phyloP scores from a whole-genome alignment of 345 rosid genomes.

The Carallia pectinifolia region DNA sequence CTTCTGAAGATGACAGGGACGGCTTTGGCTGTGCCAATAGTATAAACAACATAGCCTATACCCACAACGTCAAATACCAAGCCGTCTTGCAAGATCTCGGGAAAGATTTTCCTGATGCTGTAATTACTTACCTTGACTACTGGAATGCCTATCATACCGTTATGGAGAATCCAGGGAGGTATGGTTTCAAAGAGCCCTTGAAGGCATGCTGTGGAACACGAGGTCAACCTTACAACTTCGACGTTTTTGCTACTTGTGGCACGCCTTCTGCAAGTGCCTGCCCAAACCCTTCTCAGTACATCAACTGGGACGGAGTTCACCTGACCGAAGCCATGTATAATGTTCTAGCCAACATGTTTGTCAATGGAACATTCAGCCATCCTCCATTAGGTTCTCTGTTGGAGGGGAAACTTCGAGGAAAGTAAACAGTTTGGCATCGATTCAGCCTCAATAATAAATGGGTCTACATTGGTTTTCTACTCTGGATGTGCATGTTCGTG shows the following conservation, averaged over 20 bases:
- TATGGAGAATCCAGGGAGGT: constrained; percentile 44
- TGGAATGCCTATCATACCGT: constrained; percentile 69
- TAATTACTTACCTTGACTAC: constrained; percentile 69
- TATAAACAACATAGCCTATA: constrained; percentile 48
- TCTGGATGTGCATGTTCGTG: too few species aligned
- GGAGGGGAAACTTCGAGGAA: constrained; percentile 30
- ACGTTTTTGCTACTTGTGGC: constrained; percentile 58
- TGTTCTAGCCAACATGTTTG: constrained; percentile 61
- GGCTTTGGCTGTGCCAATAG: constrained; percentile 73
- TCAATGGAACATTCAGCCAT: constrained; percentile 48
- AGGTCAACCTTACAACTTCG: constrained; percentile 65
- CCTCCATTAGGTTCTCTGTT: constrained; percentile 62
- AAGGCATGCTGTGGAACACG: constrained; percentile 81
- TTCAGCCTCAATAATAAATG: not conserved
- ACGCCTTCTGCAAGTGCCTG: constrained; percentile 43
- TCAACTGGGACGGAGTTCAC: constrained; percentile 98
- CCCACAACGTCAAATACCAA: constrained; percentile 55
- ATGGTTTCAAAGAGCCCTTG: constrained; percentile 68
- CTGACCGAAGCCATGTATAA: constrained; percentile 85
- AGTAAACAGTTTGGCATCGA: constrained; percentile 9
- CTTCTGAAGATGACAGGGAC: constrained; percentile 62
- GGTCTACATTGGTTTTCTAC: too few species aligned
- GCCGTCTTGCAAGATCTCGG: constrained; percentile 47
- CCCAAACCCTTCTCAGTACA: constrained; percentile 50
- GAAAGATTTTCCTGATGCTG: constrained; percentile 50